Conservation (phyloP, 2,329 filamentous ascomycete genomes). For the Harringtonia aguacate region DNA sequence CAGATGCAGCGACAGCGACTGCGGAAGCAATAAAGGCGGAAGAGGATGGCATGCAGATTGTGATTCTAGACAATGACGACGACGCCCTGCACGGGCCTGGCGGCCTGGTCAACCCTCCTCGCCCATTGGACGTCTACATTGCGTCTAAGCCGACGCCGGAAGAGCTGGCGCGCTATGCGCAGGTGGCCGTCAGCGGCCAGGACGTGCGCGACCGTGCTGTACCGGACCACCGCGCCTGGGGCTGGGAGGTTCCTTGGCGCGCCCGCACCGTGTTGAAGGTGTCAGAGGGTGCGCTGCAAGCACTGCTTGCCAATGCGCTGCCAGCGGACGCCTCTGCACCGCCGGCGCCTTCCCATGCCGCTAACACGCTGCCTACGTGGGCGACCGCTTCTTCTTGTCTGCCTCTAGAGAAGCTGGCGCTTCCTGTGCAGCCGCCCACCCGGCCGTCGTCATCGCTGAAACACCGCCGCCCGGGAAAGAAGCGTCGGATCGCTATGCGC, state of each 20-base stretch:
- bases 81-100: slow-evolving; percentile 24
- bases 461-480: slow-evolving; percentile 45
- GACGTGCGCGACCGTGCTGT: slow-evolving; percentile 28
- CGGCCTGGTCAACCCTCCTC: slow-evolving; percentile 25
- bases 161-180: slow-evolving; percentile 27
- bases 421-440: background rate
- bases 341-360: background rate
- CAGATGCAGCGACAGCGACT: background rate
- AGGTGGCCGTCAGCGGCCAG: slow-evolving; percentile 40
- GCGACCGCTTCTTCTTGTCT: background rate
- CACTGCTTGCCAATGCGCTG: slow-evolving; percentile 9
- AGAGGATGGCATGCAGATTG: slow-evolving; percentile 20
- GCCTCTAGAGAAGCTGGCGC: slow-evolving; percentile 4
- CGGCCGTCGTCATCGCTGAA: slow-evolving; percentile 9
- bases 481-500: slow-evolving; percentile 41
- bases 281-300: slow-evolving; percentile 12
- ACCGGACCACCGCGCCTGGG: slow-evolving; percentile 39
- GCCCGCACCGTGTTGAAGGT: slow-evolving; percentile 31
- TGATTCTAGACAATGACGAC: slow-evolving; percentile 36
- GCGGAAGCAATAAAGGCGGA: background rate
- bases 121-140: slow-evolving; percentile 40
- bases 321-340: background rate
- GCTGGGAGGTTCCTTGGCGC: slow-evolving; percentile 50
- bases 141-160: slow-evolving; percentile 24
- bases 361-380: slow-evolving; percentile 9